Evolutionary conservation across 1,139 yeast species (phyloP).

Genomic region (Candida buenavistaensis): DNA sequence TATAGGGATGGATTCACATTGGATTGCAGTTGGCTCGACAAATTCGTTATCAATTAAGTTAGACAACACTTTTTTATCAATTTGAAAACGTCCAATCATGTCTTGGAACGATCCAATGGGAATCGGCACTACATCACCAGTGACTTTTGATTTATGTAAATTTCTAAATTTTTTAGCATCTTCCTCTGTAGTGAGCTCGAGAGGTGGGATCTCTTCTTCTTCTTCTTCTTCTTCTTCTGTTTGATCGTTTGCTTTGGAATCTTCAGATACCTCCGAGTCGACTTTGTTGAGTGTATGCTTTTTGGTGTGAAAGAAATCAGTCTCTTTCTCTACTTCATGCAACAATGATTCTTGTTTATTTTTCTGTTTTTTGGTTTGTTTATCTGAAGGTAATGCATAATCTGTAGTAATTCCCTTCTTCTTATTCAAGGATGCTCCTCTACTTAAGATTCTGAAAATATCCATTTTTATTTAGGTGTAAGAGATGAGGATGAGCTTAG

Average conservation of each 20-base stretch:
- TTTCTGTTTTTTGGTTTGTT: constrained; percentile 18
- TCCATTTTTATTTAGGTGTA: too few species aligned
- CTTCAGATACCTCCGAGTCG: too few species aligned
- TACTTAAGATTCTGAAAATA: constrained; percentile 75
- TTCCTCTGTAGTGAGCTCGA: constrained; percentile 49
- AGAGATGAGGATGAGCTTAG: too few species aligned
- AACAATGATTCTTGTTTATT: constrained; percentile 38
- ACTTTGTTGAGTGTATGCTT: constrained; percentile 27
- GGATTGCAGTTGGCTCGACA: constrained; percentile 88
- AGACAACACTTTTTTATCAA: constrained; percentile 61
- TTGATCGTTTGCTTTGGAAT: constrained; percentile 13
- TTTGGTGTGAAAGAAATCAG: constrained; percentile 70
- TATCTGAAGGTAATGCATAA: constrained; percentile 38
- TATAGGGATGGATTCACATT: constrained; percentile 80
- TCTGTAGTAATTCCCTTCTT: constrained; percentile 44
- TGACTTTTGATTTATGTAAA: constrained; percentile 58
- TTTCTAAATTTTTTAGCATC: constrained; percentile 62
- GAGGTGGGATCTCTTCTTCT: constrained; percentile 32
- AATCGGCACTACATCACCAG: constrained; percentile 78
- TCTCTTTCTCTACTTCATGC: constrained; percentile 55
- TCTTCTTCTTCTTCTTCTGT: constrained; percentile 20
- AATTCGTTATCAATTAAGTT: constrained; percentile 73
- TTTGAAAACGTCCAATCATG: constrained; percentile 62
- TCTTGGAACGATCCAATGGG: constrained; percentile 92
- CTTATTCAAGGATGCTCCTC: constrained; percentile 81